These are phyloP conservation scores for Exophiala oligosperma DNA, from an alignment of 2,329 filamentous ascomycete species.

Conservation along the genomic window DNA sequence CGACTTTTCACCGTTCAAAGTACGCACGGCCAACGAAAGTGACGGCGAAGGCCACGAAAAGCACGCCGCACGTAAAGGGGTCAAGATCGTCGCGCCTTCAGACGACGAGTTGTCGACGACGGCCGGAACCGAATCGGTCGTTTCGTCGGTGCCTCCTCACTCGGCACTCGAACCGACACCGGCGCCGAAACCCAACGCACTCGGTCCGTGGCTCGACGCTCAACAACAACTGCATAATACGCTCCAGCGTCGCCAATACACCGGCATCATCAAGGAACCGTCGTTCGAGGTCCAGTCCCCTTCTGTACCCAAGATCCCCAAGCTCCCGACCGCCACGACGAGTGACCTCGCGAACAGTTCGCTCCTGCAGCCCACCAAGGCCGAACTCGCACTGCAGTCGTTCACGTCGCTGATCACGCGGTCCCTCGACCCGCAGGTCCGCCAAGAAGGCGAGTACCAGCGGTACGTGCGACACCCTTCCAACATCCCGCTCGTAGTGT, in stretches of 20 bases:
- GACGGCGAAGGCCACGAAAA: constrained; percentile 64
- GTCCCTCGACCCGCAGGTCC: constrained; percentile 82
- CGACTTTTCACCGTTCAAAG: constrained; percentile 84
- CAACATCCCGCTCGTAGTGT: constrained; percentile 70
- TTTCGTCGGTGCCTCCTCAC: constrained; percentile 8
- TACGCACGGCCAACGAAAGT: constrained; percentile 61
- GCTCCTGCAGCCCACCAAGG: constrained; percentile 65
- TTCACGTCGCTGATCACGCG: constrained; percentile 76
- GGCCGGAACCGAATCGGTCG: constrained; percentile 32
- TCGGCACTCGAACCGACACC: constrained; percentile 19
- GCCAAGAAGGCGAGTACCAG: constrained; percentile 78
- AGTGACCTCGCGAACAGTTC: constrained; percentile 48
- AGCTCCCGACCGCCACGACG: constrained; percentile 29
- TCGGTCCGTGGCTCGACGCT: constrained; percentile 33
- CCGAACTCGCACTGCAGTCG: constrained; percentile 74
- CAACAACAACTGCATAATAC: constrained; percentile 33
- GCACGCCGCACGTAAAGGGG: constrained; percentile 60
- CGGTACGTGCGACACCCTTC: constrained; percentile 88
- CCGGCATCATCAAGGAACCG: constrained; percentile 60
- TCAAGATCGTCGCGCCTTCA: constrained; percentile 65
- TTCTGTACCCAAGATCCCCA: constrained; percentile 23
- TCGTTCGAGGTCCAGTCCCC: constrained; percentile 32
- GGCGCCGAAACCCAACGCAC: constrained; percentile 32
- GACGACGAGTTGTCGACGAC: constrained; percentile 39
- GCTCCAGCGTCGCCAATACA: constrained; percentile 35